Evolutionary conservation across 2,329 filamentous ascomycete genomes (phyloP), one percentile per base, ranked within the genome.

Genomic region (Stagonosporopsis vannaccii): DNA sequence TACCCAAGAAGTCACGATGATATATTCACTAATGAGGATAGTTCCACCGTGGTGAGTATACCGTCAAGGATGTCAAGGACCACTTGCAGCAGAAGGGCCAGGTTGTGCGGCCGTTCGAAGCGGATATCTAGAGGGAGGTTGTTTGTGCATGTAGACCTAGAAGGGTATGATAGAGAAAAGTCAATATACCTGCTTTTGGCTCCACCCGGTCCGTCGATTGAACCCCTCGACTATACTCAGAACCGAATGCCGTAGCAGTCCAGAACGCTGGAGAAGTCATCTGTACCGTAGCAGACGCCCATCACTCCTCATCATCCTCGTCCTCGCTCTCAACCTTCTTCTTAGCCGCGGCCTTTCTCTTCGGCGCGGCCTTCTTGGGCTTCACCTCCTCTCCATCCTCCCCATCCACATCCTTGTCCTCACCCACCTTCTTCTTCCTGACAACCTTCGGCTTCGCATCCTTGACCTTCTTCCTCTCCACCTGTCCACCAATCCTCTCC

Each of bases 1-100:
- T 39, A 17, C 20, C 8, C 7, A 5, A 19, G 4, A 15, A 15
- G 1, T 4, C 8, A 1, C 22, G 32, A 11, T 19, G 15, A 19
- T 12, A 28, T 20, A 9, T n/a, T 13, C 35, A 39, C 55, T 58
- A 35, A 58, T 28, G 1, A 4, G 19, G 12, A n/a, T 46, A 87
- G 84, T 99, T 99, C 78, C 95, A 99, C 79, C 83, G 95, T 44
- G 91, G 90, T 33, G 94, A 99, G 80, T 99, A 94, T 77, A 97
- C 93, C 0, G 94, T 99, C 15, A 88, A 87, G 75, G 88, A 98
- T 71, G 95, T 99, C 43, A 99, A 99, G 79, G 89, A 96, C 56
- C 85, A 90, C 70, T 77, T 99, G 56, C 81, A 82, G 22, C 81
- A 84, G 32, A 85, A 87, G 70, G 91, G 91, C 0, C 81, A 97